Evolutionary conservation across 208 protist species (phyloP), one percentile per base, ranked within the genome.

Genomic region (Trypanosoma theileri): DNA sequence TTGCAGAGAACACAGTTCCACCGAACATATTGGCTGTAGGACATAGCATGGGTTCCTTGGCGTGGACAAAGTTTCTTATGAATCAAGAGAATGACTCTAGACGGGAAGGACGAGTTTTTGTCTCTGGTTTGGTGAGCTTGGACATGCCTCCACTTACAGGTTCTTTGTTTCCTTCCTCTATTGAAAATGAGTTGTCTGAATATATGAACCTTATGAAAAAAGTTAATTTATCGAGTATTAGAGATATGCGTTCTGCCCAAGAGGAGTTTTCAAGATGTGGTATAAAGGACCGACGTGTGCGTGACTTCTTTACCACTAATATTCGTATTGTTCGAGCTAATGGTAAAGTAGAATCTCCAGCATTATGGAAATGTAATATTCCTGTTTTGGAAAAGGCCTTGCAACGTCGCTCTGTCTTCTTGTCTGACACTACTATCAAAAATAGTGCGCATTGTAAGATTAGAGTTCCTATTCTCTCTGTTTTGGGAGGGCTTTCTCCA

Each of bases 11-110:
- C 31, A 19, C 16, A 14, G 53, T 24, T 35, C 35, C 60, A 59
- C 41, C 73, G 19, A 62, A 45, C 17, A 31, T 85, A 19, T 44
- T 91, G 8, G 85, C 77, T 7, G 67, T 91, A 45, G 85, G 85
- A 1, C 85, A 88, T 51, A 86, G 82, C 62, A 91, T 91, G 85
- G 85, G 85, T 17, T 79, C 79, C 28, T 63, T 77, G 40, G 79
- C 73, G 46, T 85, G 79, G 79, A 68, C 73, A 24, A 72, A 79
- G 31, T 83, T 79, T 70, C 58, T 91, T 19, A 79, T 87, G 77
- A 61, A 79, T 31, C 67, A 63, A 24, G 51, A 71, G 22, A 19
- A 35, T 21, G 55, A 53, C 24, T 48, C 11, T 56, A 21, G 14
- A 31, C 21, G 19, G 3, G 28, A 41, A 46, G 24, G 22, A 56